Evolutionary conservation across 2,329 filamentous ascomycete species (phyloP).

Genomic region (Malbranchea cinnamomea): DNA sequence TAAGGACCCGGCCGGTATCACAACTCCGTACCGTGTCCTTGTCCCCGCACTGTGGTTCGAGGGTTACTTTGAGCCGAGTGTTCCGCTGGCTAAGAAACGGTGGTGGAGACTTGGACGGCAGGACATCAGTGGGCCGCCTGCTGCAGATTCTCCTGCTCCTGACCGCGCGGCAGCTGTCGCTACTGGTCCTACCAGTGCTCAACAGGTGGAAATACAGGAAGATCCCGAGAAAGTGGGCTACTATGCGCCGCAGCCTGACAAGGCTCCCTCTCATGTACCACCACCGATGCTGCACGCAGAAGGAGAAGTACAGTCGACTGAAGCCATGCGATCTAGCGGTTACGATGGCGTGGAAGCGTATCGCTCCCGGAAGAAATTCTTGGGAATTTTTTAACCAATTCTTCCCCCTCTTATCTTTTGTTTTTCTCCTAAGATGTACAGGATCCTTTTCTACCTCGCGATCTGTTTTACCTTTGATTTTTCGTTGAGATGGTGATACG

Average conservation of each 20-base stretch:
- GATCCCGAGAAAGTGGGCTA: slow-evolving; percentile 2
- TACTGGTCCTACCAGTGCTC: too few relatives aligned
- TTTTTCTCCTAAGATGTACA: background rate
- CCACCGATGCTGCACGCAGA: slow-evolving; percentile 1
- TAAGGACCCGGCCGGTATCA: slow-evolving; percentile 74
- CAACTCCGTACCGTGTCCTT: slow-evolving; percentile 70
- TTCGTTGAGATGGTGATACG: too few relatives aligned
- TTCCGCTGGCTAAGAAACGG: slow-evolving; percentile 21
- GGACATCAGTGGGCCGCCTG: slow-evolving; percentile 2
- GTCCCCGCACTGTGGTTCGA: slow-evolving; percentile 57
- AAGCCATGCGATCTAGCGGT: too few relatives aligned
- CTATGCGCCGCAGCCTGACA: slow-evolving; percentile 2
- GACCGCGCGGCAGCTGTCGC: slow-evolving; percentile 16
- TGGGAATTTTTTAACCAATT: slow-evolving; percentile 10
- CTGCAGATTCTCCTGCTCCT: background rate
- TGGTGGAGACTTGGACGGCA: slow-evolving; percentile 21
- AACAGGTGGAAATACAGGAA: background rate
- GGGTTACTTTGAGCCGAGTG: slow-evolving; percentile 24
- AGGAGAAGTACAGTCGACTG: background rate
- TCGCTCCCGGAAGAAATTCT: slow-evolving; percentile 14
- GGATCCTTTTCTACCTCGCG: too few relatives aligned
- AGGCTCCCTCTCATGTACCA: slow-evolving; percentile 1
- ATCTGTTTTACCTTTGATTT: too few relatives aligned
- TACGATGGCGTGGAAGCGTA: slow-evolving; percentile 21
- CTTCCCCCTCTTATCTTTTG: background rate